Conservation (phyloP, 2,329 filamentous ascomycete genomes). For the Macrophomina phaseolina region DNA sequence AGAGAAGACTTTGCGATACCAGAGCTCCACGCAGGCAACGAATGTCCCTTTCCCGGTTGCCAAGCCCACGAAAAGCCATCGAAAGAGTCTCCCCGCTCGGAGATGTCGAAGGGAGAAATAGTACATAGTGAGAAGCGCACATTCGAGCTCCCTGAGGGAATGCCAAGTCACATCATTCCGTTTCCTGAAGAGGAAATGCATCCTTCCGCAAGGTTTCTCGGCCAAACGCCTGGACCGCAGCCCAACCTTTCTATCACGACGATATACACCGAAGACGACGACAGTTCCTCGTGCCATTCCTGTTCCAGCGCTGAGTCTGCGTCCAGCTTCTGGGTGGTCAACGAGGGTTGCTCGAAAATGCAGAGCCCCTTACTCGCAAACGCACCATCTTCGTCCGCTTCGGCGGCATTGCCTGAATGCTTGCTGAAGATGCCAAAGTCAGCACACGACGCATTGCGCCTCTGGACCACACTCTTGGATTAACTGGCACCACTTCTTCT, state of each 20-base stretch:
- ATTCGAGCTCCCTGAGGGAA: background rate
- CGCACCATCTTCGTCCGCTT: background rate
- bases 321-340: background rate
- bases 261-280: conserved; percentile 4
- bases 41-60: background rate
- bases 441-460: background rate
- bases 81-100: background rate
- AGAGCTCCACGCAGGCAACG: background rate
- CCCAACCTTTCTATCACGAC: conserved; percentile 5
- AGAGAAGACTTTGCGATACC: background rate
- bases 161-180: background rate
- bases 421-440: background rate
- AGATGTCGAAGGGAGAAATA: too few species aligned
- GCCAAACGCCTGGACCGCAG: background rate
- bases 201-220: background rate
- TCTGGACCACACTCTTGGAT: background rate
- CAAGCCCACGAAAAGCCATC: background rate
- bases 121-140: background rate
- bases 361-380: background rate
- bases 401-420: background rate
- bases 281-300: conserved; percentile 3
- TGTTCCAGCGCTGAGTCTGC: background rate
- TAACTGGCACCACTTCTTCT: background rate
- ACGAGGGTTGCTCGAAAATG: background rate
- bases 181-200: background rate